Base-by-base conservation (phyloP, 2,329 filamentous ascomycete genomes). In the Calonectria multiphialidica region DNA sequence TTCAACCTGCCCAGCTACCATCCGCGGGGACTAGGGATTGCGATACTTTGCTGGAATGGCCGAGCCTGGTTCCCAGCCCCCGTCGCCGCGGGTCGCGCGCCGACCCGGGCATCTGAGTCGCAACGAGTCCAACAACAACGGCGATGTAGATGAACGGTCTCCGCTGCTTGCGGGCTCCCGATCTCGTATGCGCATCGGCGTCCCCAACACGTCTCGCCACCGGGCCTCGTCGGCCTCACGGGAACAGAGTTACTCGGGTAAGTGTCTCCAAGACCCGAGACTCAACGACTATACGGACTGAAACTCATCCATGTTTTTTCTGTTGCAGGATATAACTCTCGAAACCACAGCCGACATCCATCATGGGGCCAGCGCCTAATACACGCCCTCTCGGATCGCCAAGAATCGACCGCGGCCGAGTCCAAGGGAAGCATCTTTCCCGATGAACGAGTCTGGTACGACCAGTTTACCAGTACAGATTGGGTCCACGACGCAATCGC, bases 401-500 rank as follows among this genome's bases (percentile, higher is more conserved):
- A 88, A 78, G 87, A 89, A 35, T 88, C 88, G 12, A 65, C 62
- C 72, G 85, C 93, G 83, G 83, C 88, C 73, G 91, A 93, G 74
- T 92, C 92, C 61, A 94, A 92, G 79, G 86, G 88, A 40, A 92
- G 91, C 5, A 84, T 93, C 12, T 93, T 91, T 77, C 87, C 93
- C 63, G 94, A 98, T 80, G 95, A 98, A 77, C 92, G 97, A 72
- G 94, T 97, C 12, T 98, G 97, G 97, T 98, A 98, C 84, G 97
- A 99, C 86, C 97, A 99, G 84, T 98, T 98, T 80, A 98, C 95
- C 7, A 98, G 95, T 8, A 98, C 95, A 68, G 96, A 99, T 83
- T 99, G 97, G 97, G 96, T 99, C 1, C 96, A 98, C 82, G 97
- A 99, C 83, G 96, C 94, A 82, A 98, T 99, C 77, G 95, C 95